These are phyloP conservation scores for Hygrocybe punicea DNA, from an alignment of 768 basidiomycete genomes.

Conservation along the genomic window DNA sequence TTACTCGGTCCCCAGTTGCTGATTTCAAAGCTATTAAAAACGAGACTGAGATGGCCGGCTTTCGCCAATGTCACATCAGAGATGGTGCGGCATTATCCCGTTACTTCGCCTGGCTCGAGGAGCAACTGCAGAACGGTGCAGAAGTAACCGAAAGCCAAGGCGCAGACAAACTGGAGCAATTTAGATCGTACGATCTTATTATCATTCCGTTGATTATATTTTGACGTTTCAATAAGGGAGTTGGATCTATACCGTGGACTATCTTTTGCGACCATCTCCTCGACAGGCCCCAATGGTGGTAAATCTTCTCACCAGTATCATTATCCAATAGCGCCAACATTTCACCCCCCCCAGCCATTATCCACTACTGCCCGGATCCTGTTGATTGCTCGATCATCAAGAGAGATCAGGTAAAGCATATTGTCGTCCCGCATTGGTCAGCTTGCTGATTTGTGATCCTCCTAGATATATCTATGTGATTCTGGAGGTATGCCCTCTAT, in stretches of 20 bases:
- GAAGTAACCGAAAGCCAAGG: constrained; percentile 76
- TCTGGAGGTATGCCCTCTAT: constrained; percentile 53
- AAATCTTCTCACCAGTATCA: constrained; percentile 19
- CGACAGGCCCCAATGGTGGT: constrained; percentile 91
- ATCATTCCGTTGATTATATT: background rate
- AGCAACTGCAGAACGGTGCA: constrained; percentile 60
- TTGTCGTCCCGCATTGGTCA: background rate
- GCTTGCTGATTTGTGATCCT: background rate
- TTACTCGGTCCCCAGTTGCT: constrained; percentile 68
- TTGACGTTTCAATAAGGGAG: constrained; percentile 46
- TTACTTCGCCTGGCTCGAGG: constrained; percentile 96
- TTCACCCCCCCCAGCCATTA: constrained; percentile 58
- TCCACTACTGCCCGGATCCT: constrained; percentile 86
- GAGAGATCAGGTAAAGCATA: constrained; percentile 46
- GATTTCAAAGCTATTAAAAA: constrained; percentile 84
- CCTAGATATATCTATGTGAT: constrained; percentile 42
- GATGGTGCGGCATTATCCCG: constrained; percentile 84
- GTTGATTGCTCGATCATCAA: constrained; percentile 69
- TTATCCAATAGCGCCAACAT: background rate
- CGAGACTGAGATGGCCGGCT: constrained; percentile 78
- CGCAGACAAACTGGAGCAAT: constrained; percentile 74
- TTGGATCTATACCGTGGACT: constrained; percentile 78
- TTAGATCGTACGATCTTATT: constrained; percentile 61
- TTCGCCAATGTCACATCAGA: constrained; percentile 82
- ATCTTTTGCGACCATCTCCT: constrained; percentile 90